phyloP scores from a whole-genome alignment of 305 asterid species.

The Fraxinus latifolia region DNA sequence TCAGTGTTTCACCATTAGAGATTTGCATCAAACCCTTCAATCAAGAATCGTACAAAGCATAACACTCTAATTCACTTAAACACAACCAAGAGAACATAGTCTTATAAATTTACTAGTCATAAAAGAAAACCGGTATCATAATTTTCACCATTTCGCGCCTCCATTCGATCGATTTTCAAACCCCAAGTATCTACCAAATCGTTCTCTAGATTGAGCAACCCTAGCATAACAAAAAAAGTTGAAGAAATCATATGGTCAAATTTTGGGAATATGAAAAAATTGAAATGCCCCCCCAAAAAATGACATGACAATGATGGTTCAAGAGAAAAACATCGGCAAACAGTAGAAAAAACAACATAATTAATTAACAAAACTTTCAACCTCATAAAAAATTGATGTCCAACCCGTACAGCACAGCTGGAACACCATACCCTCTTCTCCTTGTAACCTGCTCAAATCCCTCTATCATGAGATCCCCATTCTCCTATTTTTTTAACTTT shows the following conservation, averaged over 20 bases:
- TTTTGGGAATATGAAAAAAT: constrained; percentile 14
- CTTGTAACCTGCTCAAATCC: constrained; percentile 27
- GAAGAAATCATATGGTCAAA: constrained; percentile 5
- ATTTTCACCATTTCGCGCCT: not conserved
- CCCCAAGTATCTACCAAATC: not conserved
- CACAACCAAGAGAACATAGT: not conserved
- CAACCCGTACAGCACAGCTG: constrained; percentile 55
- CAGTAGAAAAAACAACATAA: constrained; percentile 38
- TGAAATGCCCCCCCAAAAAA: constrained; percentile 19
- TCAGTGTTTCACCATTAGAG: not conserved
- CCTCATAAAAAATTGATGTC: constrained; percentile 33
- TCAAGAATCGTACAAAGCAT: not conserved
- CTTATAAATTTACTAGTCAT: not conserved
- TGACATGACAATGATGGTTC: constrained; percentile 49
- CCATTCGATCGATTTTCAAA: not conserved
- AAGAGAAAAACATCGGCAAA: constrained; percentile 34
- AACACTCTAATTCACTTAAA: not conserved
- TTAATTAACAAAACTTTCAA: constrained; percentile 35
- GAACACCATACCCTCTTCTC: constrained; percentile 42
- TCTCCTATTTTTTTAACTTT: constrained; percentile 19
- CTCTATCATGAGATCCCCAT: constrained; percentile 30
- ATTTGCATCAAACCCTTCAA: not conserved
- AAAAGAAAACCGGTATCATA: not conserved
- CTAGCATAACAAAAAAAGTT: constrained; percentile 8
- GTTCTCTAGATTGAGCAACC: constrained; percentile 6